Conservation (phyloP, 352 stramenopile genomes). For the Peronospora destructor region DNA sequence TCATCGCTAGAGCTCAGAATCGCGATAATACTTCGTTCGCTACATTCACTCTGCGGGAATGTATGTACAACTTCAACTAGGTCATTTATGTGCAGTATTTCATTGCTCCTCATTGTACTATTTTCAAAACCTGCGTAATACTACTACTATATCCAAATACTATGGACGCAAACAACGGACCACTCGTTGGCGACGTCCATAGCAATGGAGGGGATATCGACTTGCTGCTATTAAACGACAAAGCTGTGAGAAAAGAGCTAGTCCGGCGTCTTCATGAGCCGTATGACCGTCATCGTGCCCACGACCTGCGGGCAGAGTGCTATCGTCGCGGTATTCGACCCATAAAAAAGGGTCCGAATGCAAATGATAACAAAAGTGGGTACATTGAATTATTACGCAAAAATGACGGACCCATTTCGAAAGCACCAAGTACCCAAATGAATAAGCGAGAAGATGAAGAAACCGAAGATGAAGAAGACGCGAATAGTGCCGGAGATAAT, state of each 20-base stretch:
- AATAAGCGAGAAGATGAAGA: constrained; percentile 22
- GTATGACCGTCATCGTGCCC: constrained; percentile 67
- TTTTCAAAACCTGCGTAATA: not conserved
- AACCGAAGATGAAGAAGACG: constrained; percentile 22
- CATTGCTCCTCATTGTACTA: not conserved
- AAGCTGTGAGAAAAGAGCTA: constrained; percentile 22
- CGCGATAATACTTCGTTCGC: no score
- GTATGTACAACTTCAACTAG: no score
- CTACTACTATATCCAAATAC: not conserved
- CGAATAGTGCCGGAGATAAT: constrained; percentile 7
- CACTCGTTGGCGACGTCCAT: constrained; percentile 44
- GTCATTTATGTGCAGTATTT: not conserved
- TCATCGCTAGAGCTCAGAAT: no score
- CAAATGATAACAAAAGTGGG: constrained; percentile 83
- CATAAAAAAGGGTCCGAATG: constrained; percentile 74
- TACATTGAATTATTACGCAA: constrained; percentile 68
- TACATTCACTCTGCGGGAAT: no score
- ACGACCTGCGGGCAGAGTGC: constrained; percentile 72
- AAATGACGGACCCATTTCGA: constrained; percentile 36
- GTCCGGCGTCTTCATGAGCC: constrained; percentile 47
- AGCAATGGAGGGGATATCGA: constrained; percentile 52
- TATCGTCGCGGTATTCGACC: constrained; percentile 67
- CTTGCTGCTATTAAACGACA: constrained; percentile 49
- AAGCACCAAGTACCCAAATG: constrained; percentile 13
- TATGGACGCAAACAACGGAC: constrained; percentile 20